Base-by-base conservation (phyloP, 2,329 filamentous ascomycete genomes). In the Tolypocladium tundrense region DNA sequence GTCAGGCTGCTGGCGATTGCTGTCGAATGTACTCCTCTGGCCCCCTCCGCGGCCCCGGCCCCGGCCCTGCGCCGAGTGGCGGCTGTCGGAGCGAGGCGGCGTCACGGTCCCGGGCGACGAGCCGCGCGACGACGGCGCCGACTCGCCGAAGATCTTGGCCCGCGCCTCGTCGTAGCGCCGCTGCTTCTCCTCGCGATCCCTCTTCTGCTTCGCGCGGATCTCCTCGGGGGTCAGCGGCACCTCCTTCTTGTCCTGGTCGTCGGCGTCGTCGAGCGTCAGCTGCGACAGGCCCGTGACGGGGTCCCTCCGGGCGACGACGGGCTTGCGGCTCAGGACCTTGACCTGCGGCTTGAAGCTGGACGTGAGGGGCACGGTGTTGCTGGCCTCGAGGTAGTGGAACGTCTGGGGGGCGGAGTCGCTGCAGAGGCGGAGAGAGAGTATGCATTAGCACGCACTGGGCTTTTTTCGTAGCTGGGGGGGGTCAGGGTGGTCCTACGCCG, bases 161-260 rank as follows among this genome's bases (percentile, higher is more conserved):
- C 93, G 82, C 7, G 87, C 90, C 75, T 96, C 91, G 60, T 95
- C 89, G 70, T 97, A 97, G 60, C 88, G 88, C 58, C 86, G 86
- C 75, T 96, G 89, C 76, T 94, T 96, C 75, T 96, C 91, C 68
- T 95, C 91, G 11, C 86, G 83, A 65, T 96, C 90, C 54, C 83
- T 81, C 69, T 91, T 85, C 56, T 92, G 89, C 67, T 88, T 88
- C 31, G 85, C 83, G 61, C 88, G 85, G 40, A 91, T 82, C 75
- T 96, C 88, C 65, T 93, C 89, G 4, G 87, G 82, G 0, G 84
- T 88, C 50, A 84, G 82, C 64, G 85, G 84, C 24, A 80, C 77
- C 61, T 83, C 82, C 68, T 83, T 85, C 57, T 76, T 73, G 56
- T 88, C 83, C 33, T 85, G 88, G 48, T 89, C 87, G 13, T 43